A percentile compares a stretch with the other conserved stretches of the same genome.
These are phyloP conservation scores for Syncephalis plumigaleata DNA, from an alignment of 371 early-diverging fungal genomes.

Conservation along the genomic window DNA sequence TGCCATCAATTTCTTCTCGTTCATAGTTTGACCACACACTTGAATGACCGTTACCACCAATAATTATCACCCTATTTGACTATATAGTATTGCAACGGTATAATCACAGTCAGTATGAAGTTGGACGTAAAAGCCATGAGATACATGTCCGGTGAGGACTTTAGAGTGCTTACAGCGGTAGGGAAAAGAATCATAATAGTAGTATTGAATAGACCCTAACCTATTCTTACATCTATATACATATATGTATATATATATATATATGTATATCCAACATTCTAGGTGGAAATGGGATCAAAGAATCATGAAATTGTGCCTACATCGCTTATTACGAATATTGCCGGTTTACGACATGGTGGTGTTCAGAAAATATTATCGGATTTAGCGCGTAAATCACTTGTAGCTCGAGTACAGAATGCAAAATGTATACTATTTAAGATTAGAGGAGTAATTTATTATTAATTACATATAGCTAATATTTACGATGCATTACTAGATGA, in stretches of 20 bases:
- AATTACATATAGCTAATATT: not conserved
- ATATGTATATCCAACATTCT: not conserved
- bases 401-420: slow-evolving; percentile 70
- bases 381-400: slow-evolving; percentile 73
- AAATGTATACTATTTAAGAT: slow-evolving; percentile 33
- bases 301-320: slow-evolving; percentile 96
- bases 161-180: slow-evolving; percentile 89
- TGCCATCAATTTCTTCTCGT: too few relatives aligned
- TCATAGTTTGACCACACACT: too few relatives aligned
- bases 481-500: slow-evolving; percentile 35
- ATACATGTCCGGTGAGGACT: slow-evolving; percentile 85
- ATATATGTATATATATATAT: not conserved
- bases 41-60: too few relatives aligned
- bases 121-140: slow-evolving; percentile 85
- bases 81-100: too few relatives aligned
- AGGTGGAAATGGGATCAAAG: slow-evolving; percentile 91
- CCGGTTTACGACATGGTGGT: slow-evolving; percentile 74
- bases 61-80: too few relatives aligned
- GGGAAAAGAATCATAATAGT: too few relatives aligned
- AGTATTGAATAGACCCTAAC: not conserved
- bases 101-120: slow-evolving; percentile 85
- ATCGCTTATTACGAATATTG: slow-evolving; percentile 70
- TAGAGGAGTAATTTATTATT: not conserved
- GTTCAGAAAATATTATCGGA: slow-evolving; percentile 65
- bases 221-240: not conserved